Conservation (phyloP, 495 filamentous ascomycete genomes). For the Penicillium samsonianum region DNA sequence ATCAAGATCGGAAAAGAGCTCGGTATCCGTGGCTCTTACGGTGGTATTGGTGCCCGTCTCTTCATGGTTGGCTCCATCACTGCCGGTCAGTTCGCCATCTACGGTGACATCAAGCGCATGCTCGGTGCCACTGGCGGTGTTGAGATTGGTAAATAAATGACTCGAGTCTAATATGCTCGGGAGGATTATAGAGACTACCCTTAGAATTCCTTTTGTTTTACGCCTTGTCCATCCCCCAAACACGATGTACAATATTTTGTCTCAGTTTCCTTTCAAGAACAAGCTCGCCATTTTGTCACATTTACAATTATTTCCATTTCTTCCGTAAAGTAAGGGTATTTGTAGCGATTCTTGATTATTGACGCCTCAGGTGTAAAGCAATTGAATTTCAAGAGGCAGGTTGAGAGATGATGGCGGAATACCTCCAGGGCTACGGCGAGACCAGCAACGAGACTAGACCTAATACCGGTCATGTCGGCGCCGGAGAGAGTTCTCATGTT, state of each 20-base stretch:
- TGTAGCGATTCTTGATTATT: neutral
- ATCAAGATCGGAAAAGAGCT: slow-evolving; percentile 97
- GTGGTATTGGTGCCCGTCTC: slow-evolving; percentile 80
- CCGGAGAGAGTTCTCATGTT: slow-evolving; percentile 79
- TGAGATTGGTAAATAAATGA: slow-evolving; percentile 64
- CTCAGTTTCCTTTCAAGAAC: slow-evolving; percentile 35
- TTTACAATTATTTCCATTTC: neutral
- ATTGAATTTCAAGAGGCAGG: slow-evolving; percentile 59
- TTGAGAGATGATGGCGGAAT: slow-evolving; percentile 81
- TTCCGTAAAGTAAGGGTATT: neutral
- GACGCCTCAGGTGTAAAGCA: neutral
- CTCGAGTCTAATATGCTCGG: slow-evolving; percentile 23
- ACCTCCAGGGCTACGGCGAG: slow-evolving; percentile 68
- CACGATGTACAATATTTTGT: slow-evolving; percentile 40
- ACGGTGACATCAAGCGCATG: slow-evolving; percentile 62
- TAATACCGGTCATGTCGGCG: slow-evolving; percentile 78
- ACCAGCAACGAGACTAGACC: slow-evolving; percentile 93
- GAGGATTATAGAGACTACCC: slow-evolving; percentile 42
- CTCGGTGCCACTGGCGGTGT: slow-evolving; percentile 75
- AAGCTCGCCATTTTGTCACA: slow-evolving; percentile 28
- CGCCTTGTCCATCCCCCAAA: slow-evolving; percentile 33
- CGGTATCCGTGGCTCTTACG: slow-evolving; percentile 82
- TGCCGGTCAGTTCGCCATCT: slow-evolving; percentile 96
- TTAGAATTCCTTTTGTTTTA: slow-evolving; percentile 37
- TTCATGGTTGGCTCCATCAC: slow-evolving; percentile 71